Evolutionary conservation across 495 filamentous ascomycete species (phyloP), one percentile per base, ranked within the genome.

Genomic region (Bacidia rubella): DNA sequence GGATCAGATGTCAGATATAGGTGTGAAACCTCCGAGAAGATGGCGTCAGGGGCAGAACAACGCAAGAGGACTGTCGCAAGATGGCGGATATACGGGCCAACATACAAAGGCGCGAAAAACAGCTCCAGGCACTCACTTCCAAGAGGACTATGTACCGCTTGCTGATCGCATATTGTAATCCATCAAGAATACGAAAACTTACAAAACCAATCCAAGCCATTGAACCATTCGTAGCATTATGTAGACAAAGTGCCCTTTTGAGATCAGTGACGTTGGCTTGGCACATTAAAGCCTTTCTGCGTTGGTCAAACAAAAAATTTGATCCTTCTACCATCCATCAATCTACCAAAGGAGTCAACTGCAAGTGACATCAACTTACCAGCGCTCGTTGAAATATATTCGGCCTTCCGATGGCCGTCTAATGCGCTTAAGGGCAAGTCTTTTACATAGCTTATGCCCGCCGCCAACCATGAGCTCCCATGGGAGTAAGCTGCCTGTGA

Each of bases 1-100:
- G 87, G 66, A 67, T 47, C 73, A 80, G 35, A 75, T 85, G 75
- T 80, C 79, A 5, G 83, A 85, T 64, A 61, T 78, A 41, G 83
- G 83, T 5, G 68, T 72, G 54, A 82, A 82, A 64, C 80, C 83
- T 43, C 83, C 83, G 3, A 68, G 69, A 59, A 74, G 67, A 62
- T 87, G 83, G 83, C 74, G 82, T 47, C 64, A 68, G 12, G 70
- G 83, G 15, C 29, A 15, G 7, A 35, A 5, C 29, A 35, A 35
- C 5, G 29, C 67, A 86, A 87, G 21, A 74, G 90, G 42, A 76
- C 78, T 23, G 69, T 66, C 20, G 17, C 25, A n/a, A 17, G n/a
- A n/a, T n/a, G n/a, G n/a, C n/a, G n/a, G n/a, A 15, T 9, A 17
- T 22, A 26, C 19, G 19, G 11, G 9, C 10, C 10, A 11, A 46